Evolutionary conservation across 208 protist genomes (phyloP), one percentile per base, ranked within the genome.

Genomic region (Leishmania arabica): DNA sequence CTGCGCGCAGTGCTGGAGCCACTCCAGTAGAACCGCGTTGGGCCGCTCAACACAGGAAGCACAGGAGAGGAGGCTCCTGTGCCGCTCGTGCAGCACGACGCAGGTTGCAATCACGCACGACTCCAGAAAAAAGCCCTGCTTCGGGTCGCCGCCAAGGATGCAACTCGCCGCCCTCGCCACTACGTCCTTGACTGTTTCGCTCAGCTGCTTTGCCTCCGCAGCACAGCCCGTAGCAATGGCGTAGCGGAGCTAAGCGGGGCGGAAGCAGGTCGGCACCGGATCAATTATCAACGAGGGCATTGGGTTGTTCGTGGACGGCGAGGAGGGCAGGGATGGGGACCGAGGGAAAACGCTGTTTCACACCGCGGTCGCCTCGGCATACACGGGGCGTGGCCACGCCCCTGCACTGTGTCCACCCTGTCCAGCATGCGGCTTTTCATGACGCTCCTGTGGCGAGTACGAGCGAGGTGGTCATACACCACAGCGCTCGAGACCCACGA

Each of bases 61-160:
- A 49, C 54, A 9, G 2, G 53, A 51, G 53, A 68, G 56, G 11
- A n/a, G 1, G 6, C 78, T 74, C 13, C 37, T 53, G 31, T 69
- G 73, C 27, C 71, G 72, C 68, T 86, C 82, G 73, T 89, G 69
- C 47, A 89, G 34, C 1, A 95, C 80, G 2, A 91, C 84, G 64
- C 88, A 91, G 1, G 87, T 84, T 9, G 91, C 85, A 17, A 97
- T 88, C 54, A 97, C 87, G 80, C 91, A 92, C 24, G 86, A 84
- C 70, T 97, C 91, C 2, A 97, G 62, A 34, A 88, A 88, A 79
- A 97, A 60, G 2, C 89, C 90, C 42, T 72, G 74, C 15, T 42
- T 15, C 5, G 85, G 79, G 21, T 93, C 82, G 15, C 91, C 91
- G 47, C 80, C 84, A 53, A 95, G 76, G 17, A 86, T 84, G 42